Base-by-base conservation (phyloP, 495 filamentous ascomycete genomes). In the Aspergillus nidulans region DNA sequence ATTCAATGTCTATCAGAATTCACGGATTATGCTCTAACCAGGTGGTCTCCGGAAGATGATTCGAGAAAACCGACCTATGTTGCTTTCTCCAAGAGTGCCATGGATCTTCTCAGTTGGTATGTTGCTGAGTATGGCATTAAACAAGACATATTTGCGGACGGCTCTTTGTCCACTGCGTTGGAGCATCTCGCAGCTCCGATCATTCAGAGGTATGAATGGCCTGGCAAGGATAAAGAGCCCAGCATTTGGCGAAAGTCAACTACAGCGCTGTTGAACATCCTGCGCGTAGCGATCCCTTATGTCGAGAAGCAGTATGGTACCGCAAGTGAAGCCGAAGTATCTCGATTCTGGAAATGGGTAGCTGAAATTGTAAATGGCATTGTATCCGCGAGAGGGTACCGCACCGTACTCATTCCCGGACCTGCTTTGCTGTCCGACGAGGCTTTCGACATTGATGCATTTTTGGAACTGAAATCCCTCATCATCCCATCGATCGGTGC, bases 161-260 rank as follows among this genome's bases (percentile, higher is more conserved):
- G 78, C 6, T 78, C 88, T 9, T 69, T 92, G 13, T 65, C 79
- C 7, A 72, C 75, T 2, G 80, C 79, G 0, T 65, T 96, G 7
- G 69, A 77, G 18, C 85, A 85, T 28, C 80, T 96, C 8, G 75
- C 77, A 24, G 79, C 74, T 42, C 84, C 89, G 9, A 85, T 96
- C 30, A 65, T 71, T 2, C 78, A 89, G 38, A 94, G 95, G 63
- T 97, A 96, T 66, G 76, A 78, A 30, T 82, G 80, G 79, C 63
- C 77, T 57, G 81, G 78, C 21, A 85, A 82, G 48, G 73, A 78
- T 16, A 71, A 70, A 34, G 71, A 85, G n/a, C 76, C 80, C 0
- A 76, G 81, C 39, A 77, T 89, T 1, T 97, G 94, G 94, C 83
- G 81, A 36, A 85, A 85, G 49, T 89, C 92, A 1, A 94, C 89